These are phyloP conservation scores for Backusella parvicylindrica DNA, from an alignment of 192 early-diverging fungal genomes.

Conservation along the genomic window DNA sequence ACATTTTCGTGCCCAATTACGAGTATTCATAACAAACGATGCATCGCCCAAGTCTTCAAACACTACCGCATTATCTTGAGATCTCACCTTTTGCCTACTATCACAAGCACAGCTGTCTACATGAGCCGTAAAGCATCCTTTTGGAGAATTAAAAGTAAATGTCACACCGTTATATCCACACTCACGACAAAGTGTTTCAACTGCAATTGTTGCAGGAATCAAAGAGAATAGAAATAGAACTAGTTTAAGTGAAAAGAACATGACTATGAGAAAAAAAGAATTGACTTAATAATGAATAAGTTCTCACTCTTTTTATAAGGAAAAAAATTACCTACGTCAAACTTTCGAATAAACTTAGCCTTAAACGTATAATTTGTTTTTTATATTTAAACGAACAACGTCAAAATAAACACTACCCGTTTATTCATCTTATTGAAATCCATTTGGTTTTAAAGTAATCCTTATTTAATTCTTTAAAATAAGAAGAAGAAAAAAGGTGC, in stretches of 20 bases:
- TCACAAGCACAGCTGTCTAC: neutral
- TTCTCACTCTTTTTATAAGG: neutral
- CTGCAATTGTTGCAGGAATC: neutral
- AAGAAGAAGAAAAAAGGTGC: too few relatives aligned
- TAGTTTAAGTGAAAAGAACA: neutral
- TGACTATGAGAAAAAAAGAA: neutral
- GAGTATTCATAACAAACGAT: neutral
- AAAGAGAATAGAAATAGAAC: neutral
- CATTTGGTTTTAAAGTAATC: too few relatives aligned
- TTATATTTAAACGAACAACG: neutral
- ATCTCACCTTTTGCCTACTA: neutral
- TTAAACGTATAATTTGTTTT: neutral
- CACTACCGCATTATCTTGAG: neutral
- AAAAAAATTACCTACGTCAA: neutral
- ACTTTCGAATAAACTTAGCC: neutral
- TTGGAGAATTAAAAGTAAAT: neutral
- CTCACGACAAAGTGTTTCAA: neutral
- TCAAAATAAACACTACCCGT: neutral
- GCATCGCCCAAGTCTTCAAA: neutral
- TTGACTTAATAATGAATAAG: neutral
- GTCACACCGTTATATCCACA: neutral
- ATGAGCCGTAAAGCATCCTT: neutral
- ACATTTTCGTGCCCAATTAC: neutral
- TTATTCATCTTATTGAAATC: too few relatives aligned
- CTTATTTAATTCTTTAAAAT: too few relatives aligned